A percentile compares a stretch with the other conserved stretches of the same genome.
Conservation (phyloP, 148 eudicot species). For the Rhododendron griersonianum region DNA sequence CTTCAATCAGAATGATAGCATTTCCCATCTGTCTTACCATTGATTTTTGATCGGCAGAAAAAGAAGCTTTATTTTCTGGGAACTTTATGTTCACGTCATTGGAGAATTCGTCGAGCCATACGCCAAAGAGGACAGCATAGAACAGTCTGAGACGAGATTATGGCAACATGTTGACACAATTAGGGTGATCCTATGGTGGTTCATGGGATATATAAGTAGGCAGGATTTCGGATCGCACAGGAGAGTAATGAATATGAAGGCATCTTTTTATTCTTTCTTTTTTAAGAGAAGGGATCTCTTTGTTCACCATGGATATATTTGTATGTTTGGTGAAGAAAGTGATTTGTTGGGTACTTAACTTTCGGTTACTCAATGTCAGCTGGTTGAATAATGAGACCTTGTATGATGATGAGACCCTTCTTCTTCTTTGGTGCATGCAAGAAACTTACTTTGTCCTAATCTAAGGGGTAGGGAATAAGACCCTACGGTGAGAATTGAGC, state of each 20-base stretch:
- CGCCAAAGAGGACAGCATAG: not conserved
- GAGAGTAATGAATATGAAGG: not conserved
- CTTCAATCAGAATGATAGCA: not conserved
- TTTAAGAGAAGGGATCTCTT: not conserved
- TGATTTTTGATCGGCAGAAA: conserved; percentile 29
- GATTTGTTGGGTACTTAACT: not conserved
- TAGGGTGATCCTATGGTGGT: not conserved
- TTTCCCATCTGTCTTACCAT: not conserved
- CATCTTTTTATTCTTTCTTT: not conserved
- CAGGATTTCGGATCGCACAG: not conserved
- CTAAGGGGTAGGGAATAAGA: not conserved
- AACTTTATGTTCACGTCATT: conserved; percentile 50
- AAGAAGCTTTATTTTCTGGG: conserved; percentile 47
- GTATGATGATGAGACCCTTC: not conserved
- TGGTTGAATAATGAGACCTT: not conserved
- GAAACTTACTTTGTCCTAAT: not conserved
- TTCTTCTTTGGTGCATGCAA: not conserved
- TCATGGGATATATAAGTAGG: not conserved
- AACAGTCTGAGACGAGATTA: not conserved
- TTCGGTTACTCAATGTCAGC: not conserved
- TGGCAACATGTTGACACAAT: not conserved
- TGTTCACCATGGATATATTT: not conserved
- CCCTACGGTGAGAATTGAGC: not conserved
- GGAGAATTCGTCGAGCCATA: not conserved
- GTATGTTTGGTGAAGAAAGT: not conserved